phyloP scores from a whole-genome alignment of 176 grass and related monocot species.

The Urochloa ruziziensis region DNA sequence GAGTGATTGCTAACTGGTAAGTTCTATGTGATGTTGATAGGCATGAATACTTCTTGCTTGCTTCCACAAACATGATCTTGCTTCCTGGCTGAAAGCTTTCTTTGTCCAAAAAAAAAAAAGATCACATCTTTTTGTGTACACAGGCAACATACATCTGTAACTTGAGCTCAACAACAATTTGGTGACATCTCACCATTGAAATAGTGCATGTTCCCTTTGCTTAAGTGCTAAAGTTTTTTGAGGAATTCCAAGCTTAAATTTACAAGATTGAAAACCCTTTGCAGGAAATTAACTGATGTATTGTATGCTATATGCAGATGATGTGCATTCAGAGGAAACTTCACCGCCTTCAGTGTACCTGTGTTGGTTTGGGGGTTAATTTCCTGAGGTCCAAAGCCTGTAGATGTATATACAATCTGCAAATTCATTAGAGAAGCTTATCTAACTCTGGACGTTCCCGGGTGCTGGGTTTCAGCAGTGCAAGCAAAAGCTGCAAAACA shows the following conservation, averaged over 20 bases:
- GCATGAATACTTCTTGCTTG: slow-evolving; percentile 5
- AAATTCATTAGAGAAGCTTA: background rate
- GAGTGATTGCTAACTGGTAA: slow-evolving; percentile 10
- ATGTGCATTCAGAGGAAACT: slow-evolving; percentile 1
- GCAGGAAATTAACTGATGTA: slow-evolving; percentile 1
- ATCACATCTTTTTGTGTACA: background rate
- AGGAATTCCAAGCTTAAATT: background rate
- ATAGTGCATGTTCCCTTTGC: background rate
- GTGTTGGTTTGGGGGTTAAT: background rate
- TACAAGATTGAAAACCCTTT: background rate
- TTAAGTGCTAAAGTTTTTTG: background rate
- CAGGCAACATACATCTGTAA: background rate
- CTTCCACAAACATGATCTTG: background rate
- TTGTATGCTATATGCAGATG: background rate
- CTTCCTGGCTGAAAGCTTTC: background rate
- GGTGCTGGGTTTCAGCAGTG: background rate
- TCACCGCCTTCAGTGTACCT: background rate
- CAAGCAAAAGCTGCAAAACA: background rate
- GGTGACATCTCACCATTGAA: background rate
- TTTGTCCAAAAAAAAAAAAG: background rate
- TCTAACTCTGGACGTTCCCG: background rate
- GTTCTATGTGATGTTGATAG: slow-evolving; percentile 34
- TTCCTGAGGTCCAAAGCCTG: background rate
- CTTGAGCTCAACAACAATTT: background rate
- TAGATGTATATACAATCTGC: background rate